phyloP scores from a whole-genome alignment of 2,329 filamentous ascomycete species.

The Epicoccum sorghinum region DNA sequence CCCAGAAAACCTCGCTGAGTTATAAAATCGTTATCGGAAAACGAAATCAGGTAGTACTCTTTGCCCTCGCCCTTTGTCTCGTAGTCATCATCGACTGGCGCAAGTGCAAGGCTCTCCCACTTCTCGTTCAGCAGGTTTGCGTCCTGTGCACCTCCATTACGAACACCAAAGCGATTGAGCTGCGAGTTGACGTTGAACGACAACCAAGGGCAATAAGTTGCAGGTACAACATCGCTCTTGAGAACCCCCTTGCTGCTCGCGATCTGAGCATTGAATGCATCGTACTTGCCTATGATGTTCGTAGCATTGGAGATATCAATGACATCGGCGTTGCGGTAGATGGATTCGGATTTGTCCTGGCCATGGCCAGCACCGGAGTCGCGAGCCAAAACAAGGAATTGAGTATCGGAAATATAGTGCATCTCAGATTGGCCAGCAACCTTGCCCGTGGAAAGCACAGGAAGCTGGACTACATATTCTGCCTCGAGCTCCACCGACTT shows the following conservation, averaged over 20 bases:
- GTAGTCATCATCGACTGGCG: constrained; percentile 58
- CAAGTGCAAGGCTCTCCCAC: constrained; percentile 72
- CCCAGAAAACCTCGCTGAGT: too few species aligned
- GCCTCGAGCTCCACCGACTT: constrained; percentile 56
- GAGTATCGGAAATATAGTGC: constrained; percentile 65
- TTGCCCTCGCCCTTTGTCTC: constrained; percentile 58
- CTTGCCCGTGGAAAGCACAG: constrained; percentile 60
- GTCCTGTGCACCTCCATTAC: constrained; percentile 70
- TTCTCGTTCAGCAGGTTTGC: constrained; percentile 72
- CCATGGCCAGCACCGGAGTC: constrained; percentile 68
- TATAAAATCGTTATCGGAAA: constrained; percentile 80
- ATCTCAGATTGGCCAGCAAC: constrained; percentile 73
- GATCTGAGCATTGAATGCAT: constrained; percentile 52
- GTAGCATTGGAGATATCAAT: constrained; percentile 69
- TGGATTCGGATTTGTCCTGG: constrained; percentile 56
- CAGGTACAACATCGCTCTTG: constrained; percentile 60
- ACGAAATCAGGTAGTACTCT: constrained; percentile 71
- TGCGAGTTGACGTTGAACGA: constrained; percentile 71
- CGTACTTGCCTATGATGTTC: constrained; percentile 60
- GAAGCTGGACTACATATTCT: constrained; percentile 71
- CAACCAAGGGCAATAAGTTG: constrained; percentile 69
- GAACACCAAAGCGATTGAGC: constrained; percentile 68
- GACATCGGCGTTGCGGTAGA: constrained; percentile 73
- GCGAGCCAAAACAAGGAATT: constrained; percentile 71
- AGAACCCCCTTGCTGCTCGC: constrained; percentile 60